Evolutionary conservation across 306 rosid species (phyloP), one percentile per base, ranked within the genome.

Genomic region (Trifolium subterraneum): DNA sequence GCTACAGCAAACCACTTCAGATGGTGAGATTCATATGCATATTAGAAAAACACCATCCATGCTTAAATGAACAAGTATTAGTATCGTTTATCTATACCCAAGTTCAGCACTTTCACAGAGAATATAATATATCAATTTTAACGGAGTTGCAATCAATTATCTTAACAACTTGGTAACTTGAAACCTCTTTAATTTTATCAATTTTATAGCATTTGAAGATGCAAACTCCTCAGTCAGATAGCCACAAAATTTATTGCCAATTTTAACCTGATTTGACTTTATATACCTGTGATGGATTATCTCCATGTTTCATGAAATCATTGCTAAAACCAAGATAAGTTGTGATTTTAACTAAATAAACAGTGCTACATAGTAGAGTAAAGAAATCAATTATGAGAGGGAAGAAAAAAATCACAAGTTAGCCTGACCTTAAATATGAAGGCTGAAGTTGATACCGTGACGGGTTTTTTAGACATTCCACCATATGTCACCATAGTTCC

Each of bases 401-500:
- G 20, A 73, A 72, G 41, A 38, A 63, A 76, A 10, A 23, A 36
- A 48, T 50, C 11, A 3, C 41, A 70, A 77, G 62, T 70, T 42
- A 13, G 45, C 52, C 75, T 61, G 66, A 88, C 98, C 96, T 93
- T 93, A 76, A 93, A 93, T 78, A 93, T 93, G 82, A 91, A 91
- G 80, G 94, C 85, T 64, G 97, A 88, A 36, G 98, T 93, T 64
- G 98, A 83, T 64, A 82, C 90, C 8, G 86, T 86, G 67, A 93
- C 61, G 18, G 98, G 98, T 64, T 82, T 93, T 84, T 86, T 91
- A 71, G 98, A 93, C 98, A 93, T 93, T 76, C 98, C 98, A 73
- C 98, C 98, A 63, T 93, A 93, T 15, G 98, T 93, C 71, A 93
- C 94, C 98, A 93, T 88, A 2, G 89, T 87, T 81, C 96, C 97